Base-by-base conservation (phyloP, 2,329 filamentous ascomycete species). In the Aspergillus awamori region DNA sequence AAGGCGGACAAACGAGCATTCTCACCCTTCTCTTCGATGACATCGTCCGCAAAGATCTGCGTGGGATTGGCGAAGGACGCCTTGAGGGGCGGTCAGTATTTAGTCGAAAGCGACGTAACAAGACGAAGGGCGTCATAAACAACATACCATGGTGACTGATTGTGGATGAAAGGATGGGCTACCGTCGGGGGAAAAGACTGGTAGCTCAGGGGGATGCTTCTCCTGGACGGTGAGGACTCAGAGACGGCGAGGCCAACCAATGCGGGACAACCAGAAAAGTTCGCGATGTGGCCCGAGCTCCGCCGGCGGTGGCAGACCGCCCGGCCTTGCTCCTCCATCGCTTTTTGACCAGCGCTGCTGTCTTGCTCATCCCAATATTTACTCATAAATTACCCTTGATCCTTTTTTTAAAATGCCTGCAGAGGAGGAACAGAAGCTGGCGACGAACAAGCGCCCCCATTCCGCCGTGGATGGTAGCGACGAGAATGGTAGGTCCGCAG, bases 1-100 rank as follows among this genome's bases (percentile, higher is more conserved):
- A 99, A 99, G 67, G 94, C 94, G n/a, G 92, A 90, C 71, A 98
- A 89, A 86, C 94, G 92, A 73, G 95, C 94, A 90, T 98, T 98
- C 83, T 98, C 94, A 73, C 95, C 95, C 83, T 97, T 98, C 83
- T 98, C 94, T 82, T 98, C 92, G 60, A 90, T 95, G 69, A 96
- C 95, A 77, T 96, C 93, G 80, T 97, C 92, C 73, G 93, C 92
- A 81, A 98, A 98, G 84, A 98, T 98, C 81, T 98, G 94, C 66
- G 93, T 97, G 73, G 94, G 93, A 81, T 93, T 95, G 79, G 70
- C 76, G 69, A 78, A 79, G 39, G 75, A 72, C 67, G 76, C 74
- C 76, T 77, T 57, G 15, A 53, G 28, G 49, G 52, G 51, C 39
- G 49, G 48, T 67, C 30, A 65, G 64, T 55, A 62, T 22, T 57